A percentile compares a stretch with the other conserved stretches of the same genome.
Evolutionary conservation across 2,329 filamentous ascomycete genomes (phyloP).

Genomic region (Escovopsis sp.): DNA sequence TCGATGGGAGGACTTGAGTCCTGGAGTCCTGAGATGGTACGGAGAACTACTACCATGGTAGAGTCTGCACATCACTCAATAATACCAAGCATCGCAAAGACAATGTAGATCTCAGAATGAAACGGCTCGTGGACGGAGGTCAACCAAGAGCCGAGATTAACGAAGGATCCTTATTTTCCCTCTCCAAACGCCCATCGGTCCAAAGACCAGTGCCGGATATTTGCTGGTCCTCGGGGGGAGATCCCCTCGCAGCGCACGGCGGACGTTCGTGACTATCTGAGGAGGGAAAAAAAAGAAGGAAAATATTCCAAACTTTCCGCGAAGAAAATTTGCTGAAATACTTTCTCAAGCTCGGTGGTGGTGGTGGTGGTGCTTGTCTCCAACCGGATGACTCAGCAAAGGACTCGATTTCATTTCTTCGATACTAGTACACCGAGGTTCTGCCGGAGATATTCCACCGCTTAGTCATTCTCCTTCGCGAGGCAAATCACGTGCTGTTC

Average conservation of each 20-base stretch:
- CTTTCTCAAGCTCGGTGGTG: too few relatives aligned
- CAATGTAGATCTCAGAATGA: constrained; percentile 46
- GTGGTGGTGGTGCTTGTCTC: too few relatives aligned
- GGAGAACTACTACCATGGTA: too few relatives aligned
- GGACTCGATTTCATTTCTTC: too few relatives aligned
- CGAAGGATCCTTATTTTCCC: constrained; percentile 34
- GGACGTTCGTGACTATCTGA: constrained; percentile 39
- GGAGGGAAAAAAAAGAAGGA: constrained; percentile 21
- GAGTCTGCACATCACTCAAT: not conserved
- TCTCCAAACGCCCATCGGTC: constrained; percentile 28
- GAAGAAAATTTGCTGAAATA: constrained; percentile 1
- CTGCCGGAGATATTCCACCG: too few relatives aligned
- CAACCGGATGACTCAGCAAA: constrained; percentile 1
- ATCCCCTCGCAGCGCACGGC: constrained; percentile 15
- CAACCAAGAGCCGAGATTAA: constrained; percentile 40
- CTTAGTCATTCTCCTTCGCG: not conserved
- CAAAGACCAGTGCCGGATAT: constrained; percentile 20
- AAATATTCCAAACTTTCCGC: not conserved
- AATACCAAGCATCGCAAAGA: not conserved
- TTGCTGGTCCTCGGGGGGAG: constrained; percentile 16
- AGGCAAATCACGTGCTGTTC: not conserved
- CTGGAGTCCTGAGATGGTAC: too few relatives aligned
- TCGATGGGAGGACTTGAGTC: too few relatives aligned
- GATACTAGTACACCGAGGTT: too few relatives aligned
- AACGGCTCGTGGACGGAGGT: constrained; percentile 36